These are phyloP conservation scores for Candida stauntonica DNA, from an alignment of 805 yeast species.

Conservation along the genomic window DNA sequence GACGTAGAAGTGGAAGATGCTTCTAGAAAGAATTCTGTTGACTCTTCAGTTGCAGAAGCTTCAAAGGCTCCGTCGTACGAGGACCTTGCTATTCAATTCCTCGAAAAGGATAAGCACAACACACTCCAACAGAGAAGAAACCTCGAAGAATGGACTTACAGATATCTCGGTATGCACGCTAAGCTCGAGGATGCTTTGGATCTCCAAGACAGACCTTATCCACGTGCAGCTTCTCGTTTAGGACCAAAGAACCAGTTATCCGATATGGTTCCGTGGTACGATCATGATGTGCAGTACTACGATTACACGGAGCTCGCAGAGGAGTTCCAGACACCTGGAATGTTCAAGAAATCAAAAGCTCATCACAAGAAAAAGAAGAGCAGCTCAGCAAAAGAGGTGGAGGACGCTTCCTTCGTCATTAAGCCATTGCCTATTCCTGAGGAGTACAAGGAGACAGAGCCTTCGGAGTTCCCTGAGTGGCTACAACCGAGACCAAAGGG, in stretches of 20 bases:
- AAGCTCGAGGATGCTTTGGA: conserved; percentile 74
- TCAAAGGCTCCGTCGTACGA: conserved; percentile 48
- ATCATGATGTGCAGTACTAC: conserved; percentile 62
- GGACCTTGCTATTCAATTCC: conserved; percentile 48
- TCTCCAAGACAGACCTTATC: conserved; percentile 71
- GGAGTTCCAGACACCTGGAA: conserved; percentile 17
- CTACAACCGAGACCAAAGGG: conserved; percentile 75
- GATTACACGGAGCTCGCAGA: conserved; percentile 32
- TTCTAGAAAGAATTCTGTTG: not conserved
- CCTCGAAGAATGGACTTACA: conserved; percentile 74
- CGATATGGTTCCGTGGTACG: conserved; percentile 60
- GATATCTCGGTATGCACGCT: conserved; percentile 75
- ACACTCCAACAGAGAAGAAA: conserved; percentile 45
- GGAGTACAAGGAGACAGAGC: conserved; percentile 37
- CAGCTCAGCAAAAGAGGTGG: conserved; percentile 19
- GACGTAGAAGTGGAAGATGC: not conserved
- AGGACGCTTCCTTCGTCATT: conserved; percentile 14
- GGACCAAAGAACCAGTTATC: conserved; percentile 74
- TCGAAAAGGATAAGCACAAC: conserved; percentile 39
- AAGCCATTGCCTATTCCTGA: conserved; percentile 40
- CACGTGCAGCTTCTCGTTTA: conserved; percentile 71
- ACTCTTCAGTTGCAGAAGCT: conserved; percentile 4
- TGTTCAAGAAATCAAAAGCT: conserved; percentile 19
- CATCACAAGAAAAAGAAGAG: conserved; percentile 21
- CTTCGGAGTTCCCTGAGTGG: conserved; percentile 64